Evolutionary conservation across 148 eudicot genomes (phyloP), one percentile per base, ranked within the genome.

Genomic region (Vaccinium darrowii): DNA sequence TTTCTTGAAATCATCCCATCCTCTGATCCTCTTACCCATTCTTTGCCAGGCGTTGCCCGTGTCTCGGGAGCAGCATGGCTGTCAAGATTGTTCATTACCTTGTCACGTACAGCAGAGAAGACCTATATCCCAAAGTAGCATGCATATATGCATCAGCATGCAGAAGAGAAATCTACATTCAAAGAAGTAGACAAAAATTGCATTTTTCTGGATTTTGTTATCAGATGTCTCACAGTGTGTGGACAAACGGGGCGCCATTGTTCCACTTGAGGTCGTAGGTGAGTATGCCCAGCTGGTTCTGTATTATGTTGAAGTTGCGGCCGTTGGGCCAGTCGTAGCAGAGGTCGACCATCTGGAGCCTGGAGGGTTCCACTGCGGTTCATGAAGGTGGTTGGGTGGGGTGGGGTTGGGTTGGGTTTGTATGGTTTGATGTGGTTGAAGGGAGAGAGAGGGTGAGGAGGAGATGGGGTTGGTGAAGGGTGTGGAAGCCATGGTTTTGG

Each of bases 21-120:
- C 99, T 90, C 98, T 90, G 98, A 97, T 75, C 98, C 99, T 90
- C 98, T 90, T 23, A 97, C 99, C 99, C 99, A 97, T 82, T 95
- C 91, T 62, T 94, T 89, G 25, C 99, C 99, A 21, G 98, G 95
- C 19, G 78, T 80, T 33, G 98, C 98, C 27, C 98, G 89, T 1
- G 99, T 97, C 87, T 94, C 96, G 0, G 98, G 98, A 84, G 94
- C 90, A 50, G 99, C 85, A 83, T 92, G 88, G 84, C 87, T 91
- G 85, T 94, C 78, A 23, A 97, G 93, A 79, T 91, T 93, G 62
- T 83, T 86, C 81, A 91, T 83, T 27, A 97, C 95, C 87, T 92
- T 94, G 83, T 89, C 91, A 23, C 78, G 92, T 84, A 97, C 72
- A 51, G 97, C 96, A 49, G 88, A 77, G 83, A 95, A 97, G 27